phyloP scores from a whole-genome alignment of 768 basidiomycete genomes.

The Floccularia luteovirens region DNA sequence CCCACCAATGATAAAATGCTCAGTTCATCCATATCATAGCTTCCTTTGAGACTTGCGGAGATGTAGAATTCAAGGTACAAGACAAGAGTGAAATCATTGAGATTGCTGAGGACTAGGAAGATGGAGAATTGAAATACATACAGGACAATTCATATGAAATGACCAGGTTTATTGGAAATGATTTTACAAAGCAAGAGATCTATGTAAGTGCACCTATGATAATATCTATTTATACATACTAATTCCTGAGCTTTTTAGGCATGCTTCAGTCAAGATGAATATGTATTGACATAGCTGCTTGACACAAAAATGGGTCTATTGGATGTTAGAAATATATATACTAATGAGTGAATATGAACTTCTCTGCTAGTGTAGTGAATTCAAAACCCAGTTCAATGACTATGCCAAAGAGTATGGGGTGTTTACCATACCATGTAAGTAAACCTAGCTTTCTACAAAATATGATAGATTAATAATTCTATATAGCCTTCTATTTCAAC shows the following conservation, averaged over 20 bases:
- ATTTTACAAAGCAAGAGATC: constrained; percentile 11
- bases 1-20: too few species aligned
- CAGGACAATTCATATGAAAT: too few species aligned
- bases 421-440: constrained; percentile 5
- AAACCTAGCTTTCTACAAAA: background rate
- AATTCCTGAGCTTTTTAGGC: constrained; percentile 7
- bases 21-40: too few species aligned
- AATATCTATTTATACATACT: background rate
- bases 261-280: constrained; percentile 10
- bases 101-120: too few species aligned
- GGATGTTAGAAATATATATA: constrained; percentile 7
- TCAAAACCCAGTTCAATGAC: constrained; percentile 15
- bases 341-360: constrained; percentile 11
- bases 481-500: constrained; percentile 18
- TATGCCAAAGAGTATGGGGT: background rate
- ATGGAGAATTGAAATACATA: too few species aligned
- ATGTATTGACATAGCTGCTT: constrained; percentile 11
- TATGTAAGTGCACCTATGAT: constrained; percentile 10
- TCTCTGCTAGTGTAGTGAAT: constrained; percentile 10
- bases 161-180: constrained; percentile 11
- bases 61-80: too few species aligned
- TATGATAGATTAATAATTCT: background rate
- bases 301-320: constrained; percentile 3
- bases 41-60: too few species aligned
- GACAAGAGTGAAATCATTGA: too few species aligned